Evolutionary conservation across 2,329 filamentous ascomycete genomes (phyloP), one percentile per base, ranked within the genome.

Genomic region (Fusarium veterinarium): DNA sequence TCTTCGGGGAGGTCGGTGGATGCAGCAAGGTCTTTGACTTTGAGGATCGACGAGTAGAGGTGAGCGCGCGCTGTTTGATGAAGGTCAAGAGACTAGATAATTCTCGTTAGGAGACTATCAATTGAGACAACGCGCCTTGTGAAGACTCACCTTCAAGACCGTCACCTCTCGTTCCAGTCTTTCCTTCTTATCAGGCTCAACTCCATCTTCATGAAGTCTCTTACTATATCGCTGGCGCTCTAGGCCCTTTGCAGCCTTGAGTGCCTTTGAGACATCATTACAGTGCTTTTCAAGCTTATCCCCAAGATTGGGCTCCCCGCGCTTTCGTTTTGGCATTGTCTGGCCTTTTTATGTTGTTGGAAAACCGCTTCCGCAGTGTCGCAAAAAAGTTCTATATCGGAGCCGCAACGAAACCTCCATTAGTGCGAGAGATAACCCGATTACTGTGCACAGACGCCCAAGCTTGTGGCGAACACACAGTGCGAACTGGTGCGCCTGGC

Each of bases 151-250:
- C 83, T 89, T 90, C 17, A 91, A 78, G 13, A 89, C 86, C 1
- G 83, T 79, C 48, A 90, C 78, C 77, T 90, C 93, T 38, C 87
- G 86, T 69, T 93, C 88, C 37, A 95, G 82, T 25, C 92, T 85
- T 64, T 84, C 82, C 28, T 88, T 83, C 76, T 90, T 89, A 48
- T 87, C 86, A 13, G 81, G 72, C 4, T 81, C 79, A 20, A 82
- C 75, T 57, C 83, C 85, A 58, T 83, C 82, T 33, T 89, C 87
- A 55, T 82, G 85, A 19, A 89, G 80, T 45, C 87, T 84, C 79
- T 90, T 91, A 69, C 91, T 87, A 67, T 93, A 87, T 72, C 94
- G 93, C 82, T 95, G 93, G 49, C 93, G 88, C 84, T 95, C 93
- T 78, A 94, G 92, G 51, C 91, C 91, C 79, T 93, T 94, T 63